Percentiles rank a stretch among this genome's conserved stretches.
These are phyloP conservation scores for Boletus speciosus DNA, from an alignment of 768 basidiomycete genomes.

Conservation along the genomic window DNA sequence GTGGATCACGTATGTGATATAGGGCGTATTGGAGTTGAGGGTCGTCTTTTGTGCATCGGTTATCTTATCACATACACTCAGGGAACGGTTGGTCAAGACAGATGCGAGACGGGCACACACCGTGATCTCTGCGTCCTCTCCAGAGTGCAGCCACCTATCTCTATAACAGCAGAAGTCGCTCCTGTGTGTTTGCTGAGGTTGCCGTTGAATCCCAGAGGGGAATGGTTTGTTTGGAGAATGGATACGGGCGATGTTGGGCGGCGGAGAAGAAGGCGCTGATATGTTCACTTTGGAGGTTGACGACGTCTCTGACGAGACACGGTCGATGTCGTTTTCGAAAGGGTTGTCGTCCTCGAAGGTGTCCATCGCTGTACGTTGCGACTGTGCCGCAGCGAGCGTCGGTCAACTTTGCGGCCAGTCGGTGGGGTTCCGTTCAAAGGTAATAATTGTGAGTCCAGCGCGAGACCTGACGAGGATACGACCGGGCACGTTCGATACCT, in stretches of 20 bases:
- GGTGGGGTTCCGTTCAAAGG: not conserved
- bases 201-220: constrained; percentile 52
- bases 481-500: not conserved
- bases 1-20: constrained; percentile 91
- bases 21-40: constrained; percentile 80
- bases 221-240: constrained; percentile 50
- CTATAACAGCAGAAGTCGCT: constrained; percentile 74
- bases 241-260: constrained; percentile 39
- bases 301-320: constrained; percentile 35
- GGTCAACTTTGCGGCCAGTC: not conserved
- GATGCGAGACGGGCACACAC: constrained; percentile 39
- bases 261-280: constrained; percentile 57
- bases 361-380: constrained; percentile 20
- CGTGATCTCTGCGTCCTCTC: constrained; percentile 77
- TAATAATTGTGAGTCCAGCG: not conserved
- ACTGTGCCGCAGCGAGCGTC: not conserved
- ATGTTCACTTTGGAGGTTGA: constrained; percentile 36
- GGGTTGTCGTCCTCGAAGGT: constrained; percentile 66
- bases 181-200: constrained; percentile 55
- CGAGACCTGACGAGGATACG: not conserved
- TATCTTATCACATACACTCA: constrained; percentile 54
- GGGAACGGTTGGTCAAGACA: not conserved
- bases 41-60: constrained; percentile 94
- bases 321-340: constrained; percentile 47
- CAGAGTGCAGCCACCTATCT: constrained; percentile 76